Evolutionary conservation across 805 yeast genomes (phyloP).

Genomic region (Zygotorulaspora florentina): DNA sequence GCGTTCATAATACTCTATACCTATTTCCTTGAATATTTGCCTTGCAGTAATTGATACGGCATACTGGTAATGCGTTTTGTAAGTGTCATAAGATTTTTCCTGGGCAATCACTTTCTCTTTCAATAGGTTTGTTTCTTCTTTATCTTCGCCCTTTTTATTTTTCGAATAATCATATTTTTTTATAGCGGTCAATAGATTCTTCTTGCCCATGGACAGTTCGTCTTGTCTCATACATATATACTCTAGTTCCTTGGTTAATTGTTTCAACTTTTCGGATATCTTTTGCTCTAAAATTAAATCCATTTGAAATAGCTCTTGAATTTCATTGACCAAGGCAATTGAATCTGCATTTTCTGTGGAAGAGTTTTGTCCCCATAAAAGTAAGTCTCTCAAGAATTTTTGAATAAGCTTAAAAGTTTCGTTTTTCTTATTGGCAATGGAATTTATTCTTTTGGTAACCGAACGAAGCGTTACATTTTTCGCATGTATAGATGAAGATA

Average conservation of each 20-base stretch:
- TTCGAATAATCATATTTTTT: conserved; percentile 20
- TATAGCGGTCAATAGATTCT: conserved; percentile 16
- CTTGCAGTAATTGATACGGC: conserved; percentile 25
- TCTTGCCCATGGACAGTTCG: conserved; percentile 21
- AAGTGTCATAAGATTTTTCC: conserved; percentile 17
- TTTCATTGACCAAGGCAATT: conserved; percentile 17
- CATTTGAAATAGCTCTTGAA: conserved; percentile 23
- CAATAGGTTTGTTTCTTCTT: conserved; percentile 24
- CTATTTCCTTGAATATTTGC: conserved; percentile 23
- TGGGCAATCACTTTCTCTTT: conserved; percentile 22
- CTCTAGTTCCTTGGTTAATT: conserved; percentile 20
- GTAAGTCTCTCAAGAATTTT: conserved; percentile 20
- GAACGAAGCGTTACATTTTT: conserved; percentile 16
- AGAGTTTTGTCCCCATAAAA: conserved; percentile 21
- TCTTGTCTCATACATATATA: conserved; percentile 26
- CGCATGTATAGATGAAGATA: conserved; percentile 7
- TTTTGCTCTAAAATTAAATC: conserved; percentile 24
- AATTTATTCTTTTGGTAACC: conserved; percentile 17
- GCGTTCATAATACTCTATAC: conserved; percentile 24
- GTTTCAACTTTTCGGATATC: conserved; percentile 16
- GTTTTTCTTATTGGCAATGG: conserved; percentile 18
- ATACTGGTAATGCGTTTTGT: conserved; percentile 23
- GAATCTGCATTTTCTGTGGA: conserved; percentile 12
- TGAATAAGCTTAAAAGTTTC: conserved; percentile 19
- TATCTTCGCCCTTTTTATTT: conserved; percentile 21